phyloP scores from a whole-genome alignment of 179 eudicot genomes.

The Carnegiea gigantea region DNA sequence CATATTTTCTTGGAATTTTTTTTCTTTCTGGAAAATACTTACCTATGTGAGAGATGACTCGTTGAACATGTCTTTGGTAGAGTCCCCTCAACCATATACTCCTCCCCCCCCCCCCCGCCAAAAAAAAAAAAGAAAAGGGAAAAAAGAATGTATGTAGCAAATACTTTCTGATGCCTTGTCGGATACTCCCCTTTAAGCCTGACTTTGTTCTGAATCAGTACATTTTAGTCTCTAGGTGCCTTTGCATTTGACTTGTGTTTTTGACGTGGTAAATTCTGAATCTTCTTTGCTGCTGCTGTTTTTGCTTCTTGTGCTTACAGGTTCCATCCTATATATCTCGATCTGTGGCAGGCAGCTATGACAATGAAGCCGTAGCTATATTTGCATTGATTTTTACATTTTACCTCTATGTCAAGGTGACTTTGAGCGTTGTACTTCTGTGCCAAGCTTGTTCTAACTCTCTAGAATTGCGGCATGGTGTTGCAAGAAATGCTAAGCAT shows the following conservation, averaged over 20 bases:
- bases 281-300: not conserved
- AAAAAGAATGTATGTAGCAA: too few species aligned
- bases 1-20: not conserved
- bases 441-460: not conserved
- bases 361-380: slow-evolving; percentile 97
- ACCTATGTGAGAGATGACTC: too few species aligned
- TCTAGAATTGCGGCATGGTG: not conserved
- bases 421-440: not conserved
- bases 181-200: not conserved
- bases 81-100: too few species aligned
- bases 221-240: too few species aligned
- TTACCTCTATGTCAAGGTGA: slow-evolving; percentile 83
- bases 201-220: too few species aligned
- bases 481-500: not conserved
- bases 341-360: slow-evolving; percentile 94
- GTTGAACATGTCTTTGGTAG: too few species aligned
- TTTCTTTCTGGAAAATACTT: too few species aligned
- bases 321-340: slow-evolving; percentile 97
- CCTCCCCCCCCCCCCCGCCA: too few species aligned
- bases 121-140: too few species aligned
- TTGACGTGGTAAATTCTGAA: not conserved
- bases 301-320: slow-evolving; percentile 36
- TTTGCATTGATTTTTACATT: slow-evolving; percentile 93
- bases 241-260: too few species aligned
- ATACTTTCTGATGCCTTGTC: not conserved